A percentile compares a stretch with the other conserved stretches of the same genome.
Conservation (phyloP, 108 stramenopile species). For the Cyclotella distinguenda region DNA sequence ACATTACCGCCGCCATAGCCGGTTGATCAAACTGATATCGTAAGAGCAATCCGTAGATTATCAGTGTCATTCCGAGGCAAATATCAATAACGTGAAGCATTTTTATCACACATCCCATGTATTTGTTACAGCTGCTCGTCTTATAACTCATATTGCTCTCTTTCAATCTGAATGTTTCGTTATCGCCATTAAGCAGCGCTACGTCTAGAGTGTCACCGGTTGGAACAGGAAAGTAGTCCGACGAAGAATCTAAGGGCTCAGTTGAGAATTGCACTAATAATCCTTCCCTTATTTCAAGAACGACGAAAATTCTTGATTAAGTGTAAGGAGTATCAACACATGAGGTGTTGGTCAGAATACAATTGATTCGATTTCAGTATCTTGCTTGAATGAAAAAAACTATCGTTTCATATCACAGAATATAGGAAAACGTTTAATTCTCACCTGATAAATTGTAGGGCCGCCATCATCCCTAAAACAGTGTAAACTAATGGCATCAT, state of each 20-base stretch:
- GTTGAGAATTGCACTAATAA: background rate
- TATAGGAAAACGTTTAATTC: no score
- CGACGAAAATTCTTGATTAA: slow-evolving; percentile 3
- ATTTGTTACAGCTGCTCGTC: slow-evolving; percentile 19
- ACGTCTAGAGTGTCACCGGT: slow-evolving; percentile 1
- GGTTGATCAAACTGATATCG: slow-evolving; percentile 27
- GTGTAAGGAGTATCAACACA: background rate
- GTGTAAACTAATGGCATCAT: slow-evolving; percentile 22
- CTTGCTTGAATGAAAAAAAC: no score
- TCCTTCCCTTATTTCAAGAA: slow-evolving; percentile 10
- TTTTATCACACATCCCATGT: background rate
- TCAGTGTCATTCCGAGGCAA: slow-evolving; percentile 10
- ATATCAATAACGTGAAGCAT: slow-evolving; percentile 27
- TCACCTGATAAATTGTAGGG: slow-evolving; percentile 28
- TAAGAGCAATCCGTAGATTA: slow-evolving; percentile 33
- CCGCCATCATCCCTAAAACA: slow-evolving; percentile 1
- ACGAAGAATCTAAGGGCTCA: slow-evolving; percentile 7
- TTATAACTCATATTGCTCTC: background rate
- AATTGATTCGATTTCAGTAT: no score
- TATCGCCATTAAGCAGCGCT: slow-evolving; percentile 11
- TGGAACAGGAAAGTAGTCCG: background rate
- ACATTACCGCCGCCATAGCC: slow-evolving; percentile 33
- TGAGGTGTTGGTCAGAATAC: no score
- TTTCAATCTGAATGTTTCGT: slow-evolving; percentile 3
- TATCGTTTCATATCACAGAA: no score